Evolutionary conservation across 108 stramenopile species (phyloP).

Genomic region (Nannochloropsis granulata): DNA sequence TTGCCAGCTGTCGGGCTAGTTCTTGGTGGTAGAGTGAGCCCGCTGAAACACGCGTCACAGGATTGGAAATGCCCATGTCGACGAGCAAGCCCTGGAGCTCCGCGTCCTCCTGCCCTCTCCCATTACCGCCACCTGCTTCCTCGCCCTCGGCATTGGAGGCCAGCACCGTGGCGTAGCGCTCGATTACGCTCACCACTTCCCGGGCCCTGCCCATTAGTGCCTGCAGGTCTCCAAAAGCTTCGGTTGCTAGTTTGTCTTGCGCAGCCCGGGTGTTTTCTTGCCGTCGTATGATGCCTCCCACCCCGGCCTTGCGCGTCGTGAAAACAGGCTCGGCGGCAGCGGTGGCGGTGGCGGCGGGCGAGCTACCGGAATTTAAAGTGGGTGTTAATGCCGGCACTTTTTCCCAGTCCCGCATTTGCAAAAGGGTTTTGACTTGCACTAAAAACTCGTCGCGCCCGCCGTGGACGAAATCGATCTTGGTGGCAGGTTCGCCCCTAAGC

Average conservation of each 20-base stretch:
- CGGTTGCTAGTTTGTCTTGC: conserved; percentile 13
- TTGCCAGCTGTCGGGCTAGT: conserved; percentile 83
- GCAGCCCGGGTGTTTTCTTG: conserved; percentile 21
- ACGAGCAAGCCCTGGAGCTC: conserved; percentile 4
- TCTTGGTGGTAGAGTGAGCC: conserved; percentile 61
- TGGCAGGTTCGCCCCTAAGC: neutral
- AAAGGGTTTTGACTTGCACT: neutral
- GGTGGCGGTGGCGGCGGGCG: neutral
- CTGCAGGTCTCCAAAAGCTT: conserved; percentile 30
- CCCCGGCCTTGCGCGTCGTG: conserved; percentile 1
- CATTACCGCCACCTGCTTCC: neutral
- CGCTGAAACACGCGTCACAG: conserved; percentile 56
- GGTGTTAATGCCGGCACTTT: neutral
- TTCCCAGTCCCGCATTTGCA: neutral
- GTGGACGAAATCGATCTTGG: neutral
- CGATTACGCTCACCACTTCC: conserved; percentile 24
- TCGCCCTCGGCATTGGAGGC: neutral
- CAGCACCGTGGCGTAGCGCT: conserved; percentile 16
- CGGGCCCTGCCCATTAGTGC: conserved; percentile 26
- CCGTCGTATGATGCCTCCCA: conserved; percentile 27
- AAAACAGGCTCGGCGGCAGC: neutral
- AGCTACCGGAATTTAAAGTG: neutral
- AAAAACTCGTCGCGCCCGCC: neutral
- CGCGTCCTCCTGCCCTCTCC: neutral
- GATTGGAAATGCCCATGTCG: conserved; percentile 77